Evolutionary conservation across 805 yeast species (phyloP).

Genomic region (Saccharomycopsis oosterbeekiorum): DNA sequence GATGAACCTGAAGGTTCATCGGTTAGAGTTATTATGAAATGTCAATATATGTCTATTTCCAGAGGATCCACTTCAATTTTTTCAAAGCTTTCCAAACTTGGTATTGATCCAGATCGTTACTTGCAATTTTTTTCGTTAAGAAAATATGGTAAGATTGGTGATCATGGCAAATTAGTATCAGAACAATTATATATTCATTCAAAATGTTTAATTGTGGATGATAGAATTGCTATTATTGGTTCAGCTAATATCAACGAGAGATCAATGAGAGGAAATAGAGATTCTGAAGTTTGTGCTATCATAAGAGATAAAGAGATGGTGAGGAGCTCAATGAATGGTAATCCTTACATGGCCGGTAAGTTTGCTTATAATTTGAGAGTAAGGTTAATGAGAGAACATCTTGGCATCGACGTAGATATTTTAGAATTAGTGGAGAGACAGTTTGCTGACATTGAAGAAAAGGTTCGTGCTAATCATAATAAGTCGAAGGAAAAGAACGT

Average conservation of each 20-base stretch:
- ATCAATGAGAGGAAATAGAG: constrained; percentile 89
- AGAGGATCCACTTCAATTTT: constrained; percentile 84
- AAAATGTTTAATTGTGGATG: constrained; percentile 85
- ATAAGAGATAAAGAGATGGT: constrained; percentile 75
- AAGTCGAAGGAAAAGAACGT: constrained; percentile 24
- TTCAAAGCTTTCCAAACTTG: constrained; percentile 66
- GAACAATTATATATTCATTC: constrained; percentile 95
- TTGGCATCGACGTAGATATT: constrained; percentile 87
- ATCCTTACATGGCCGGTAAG: constrained; percentile 69
- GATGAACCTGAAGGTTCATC: constrained; percentile 91
- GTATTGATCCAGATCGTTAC: constrained; percentile 83
- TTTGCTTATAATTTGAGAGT: constrained; percentile 86
- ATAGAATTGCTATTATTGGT: constrained; percentile 87
- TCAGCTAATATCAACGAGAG: constrained; percentile 96
- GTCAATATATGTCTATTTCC: constrained; percentile 88
- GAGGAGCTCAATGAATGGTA: constrained; percentile 64
- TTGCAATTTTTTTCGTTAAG: constrained; percentile 86
- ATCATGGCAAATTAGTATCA: constrained; percentile 59
- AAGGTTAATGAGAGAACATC: constrained; percentile 91
- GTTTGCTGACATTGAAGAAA: constrained; percentile 35
- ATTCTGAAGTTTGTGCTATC: constrained; percentile 87
- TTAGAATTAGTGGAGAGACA: constrained; percentile 73
- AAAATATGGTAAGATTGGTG: constrained; percentile 93
- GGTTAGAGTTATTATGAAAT: constrained; percentile 92
- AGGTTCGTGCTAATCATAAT: constrained; percentile 23